A percentile compares a stretch with the other conserved stretches of the same genome.
Conservation (phyloP, 83 land plant species). For the Picea abies region DNA sequence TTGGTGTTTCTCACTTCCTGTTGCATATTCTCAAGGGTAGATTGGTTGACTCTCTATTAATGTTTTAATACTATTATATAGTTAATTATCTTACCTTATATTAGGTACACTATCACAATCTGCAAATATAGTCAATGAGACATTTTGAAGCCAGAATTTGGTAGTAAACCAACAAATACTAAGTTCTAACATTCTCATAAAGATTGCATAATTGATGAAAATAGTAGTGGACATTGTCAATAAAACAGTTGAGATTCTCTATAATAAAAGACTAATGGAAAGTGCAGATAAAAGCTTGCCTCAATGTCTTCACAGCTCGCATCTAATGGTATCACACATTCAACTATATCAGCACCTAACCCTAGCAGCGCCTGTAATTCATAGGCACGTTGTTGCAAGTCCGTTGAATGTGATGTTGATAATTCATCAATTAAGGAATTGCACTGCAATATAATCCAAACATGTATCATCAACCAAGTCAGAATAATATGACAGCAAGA, state of each 20-base stretch:
- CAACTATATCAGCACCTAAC: slow-evolving; percentile 61
- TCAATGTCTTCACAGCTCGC: slow-evolving; percentile 97
- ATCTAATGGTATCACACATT: slow-evolving; percentile 77
- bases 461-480: no score
- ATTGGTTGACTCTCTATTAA: no score
- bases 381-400: slow-evolving; percentile 95
- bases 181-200: background rate
- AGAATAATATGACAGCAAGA: background rate
- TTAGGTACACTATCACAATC: no score
- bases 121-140: background rate
- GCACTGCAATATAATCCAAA: slow-evolving; percentile 54
- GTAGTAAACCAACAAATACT: background rate
- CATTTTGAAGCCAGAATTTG: background rate
- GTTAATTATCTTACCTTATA: no score
- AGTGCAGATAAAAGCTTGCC: slow-evolving; percentile 30
- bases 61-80: no score
- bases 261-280: background rate
- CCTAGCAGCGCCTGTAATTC: slow-evolving; percentile 79
- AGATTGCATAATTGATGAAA: background rate
- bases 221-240: background rate
- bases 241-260: background rate
- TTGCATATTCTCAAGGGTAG: no score
- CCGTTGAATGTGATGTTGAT: slow-evolving; percentile 90
- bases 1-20: no score
- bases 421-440: slow-evolving; percentile 84